Evolutionary conservation across 1,284 basidiomycete species (phyloP).

Genomic region (Rhodotorula sp.): DNA sequence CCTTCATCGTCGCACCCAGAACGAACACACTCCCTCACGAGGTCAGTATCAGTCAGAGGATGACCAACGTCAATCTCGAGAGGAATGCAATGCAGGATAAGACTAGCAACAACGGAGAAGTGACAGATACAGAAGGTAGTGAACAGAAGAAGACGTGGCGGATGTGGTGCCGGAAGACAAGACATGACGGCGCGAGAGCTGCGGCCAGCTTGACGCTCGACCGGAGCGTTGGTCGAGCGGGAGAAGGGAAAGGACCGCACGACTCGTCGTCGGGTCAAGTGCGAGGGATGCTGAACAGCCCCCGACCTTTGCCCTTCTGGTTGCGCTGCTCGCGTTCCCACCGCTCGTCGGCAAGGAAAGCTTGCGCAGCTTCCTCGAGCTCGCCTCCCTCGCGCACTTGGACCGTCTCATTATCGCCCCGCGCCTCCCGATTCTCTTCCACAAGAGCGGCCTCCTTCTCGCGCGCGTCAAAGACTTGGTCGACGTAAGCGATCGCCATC

Average conservation of each 20-base stretch:
- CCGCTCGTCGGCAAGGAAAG: conserved; percentile 26
- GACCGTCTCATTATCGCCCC: conserved; percentile 1
- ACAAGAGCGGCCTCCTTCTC: conserved; percentile 26
- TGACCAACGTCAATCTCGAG: too few relatives aligned
- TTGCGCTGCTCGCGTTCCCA: conserved; percentile 35
- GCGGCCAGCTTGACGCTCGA: too few relatives aligned
- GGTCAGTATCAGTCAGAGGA: too few relatives aligned
- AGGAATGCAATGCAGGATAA: not conserved
- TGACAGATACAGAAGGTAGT: not conserved
- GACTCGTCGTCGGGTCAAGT: not conserved
- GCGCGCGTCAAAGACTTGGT: conserved; percentile 21
- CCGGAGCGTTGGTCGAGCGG: too few relatives aligned
- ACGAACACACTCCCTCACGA: too few relatives aligned
- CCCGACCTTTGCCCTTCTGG: conserved; percentile 16
- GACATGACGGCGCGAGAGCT: too few relatives aligned
- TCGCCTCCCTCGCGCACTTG: conserved; percentile 32
- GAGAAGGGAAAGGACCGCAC: too few relatives aligned
- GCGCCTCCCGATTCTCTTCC: conserved; percentile 2
- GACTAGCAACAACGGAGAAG: not conserved
- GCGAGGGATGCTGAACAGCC: conserved; percentile 9
- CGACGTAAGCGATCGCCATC: conserved; percentile 30
- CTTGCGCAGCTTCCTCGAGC: conserved; percentile 29
- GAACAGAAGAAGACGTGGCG: not conserved
- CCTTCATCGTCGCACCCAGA: too few relatives aligned
- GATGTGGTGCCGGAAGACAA: too few relatives aligned